Base-by-base conservation (phyloP, 108 stramenopile species). In the Fragilaria radians region DNA sequence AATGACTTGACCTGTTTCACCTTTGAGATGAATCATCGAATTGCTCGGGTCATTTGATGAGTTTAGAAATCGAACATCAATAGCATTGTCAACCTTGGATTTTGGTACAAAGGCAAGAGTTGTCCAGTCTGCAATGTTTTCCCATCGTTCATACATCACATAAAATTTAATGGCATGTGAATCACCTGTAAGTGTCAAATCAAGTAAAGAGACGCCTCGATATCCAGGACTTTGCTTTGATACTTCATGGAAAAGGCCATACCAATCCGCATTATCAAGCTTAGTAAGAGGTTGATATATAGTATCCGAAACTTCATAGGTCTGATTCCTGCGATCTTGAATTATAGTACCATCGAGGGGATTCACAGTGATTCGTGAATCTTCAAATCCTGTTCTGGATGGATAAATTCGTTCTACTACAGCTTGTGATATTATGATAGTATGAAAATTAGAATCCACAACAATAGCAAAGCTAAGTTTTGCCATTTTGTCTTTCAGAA, bases 261-360 rank as follows among this genome's bases (percentile, higher is more conserved):
- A 23, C 67, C 67, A 68, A 29, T 68, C 51, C 0, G 67, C 61
- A 62, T 68, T 68, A 3, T 61, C 33, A 4, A 68, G 61, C 34
- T 32, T n/a, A 19, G 62, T 57, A 0, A 70, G 50, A 18, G 19
- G 34, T 28, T 57, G 48, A 48, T 57, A 25, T 3, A 70, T 57
- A 21, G 67, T 68, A 62, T 68, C 67, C 7, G 60, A 62, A 19
- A 68, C 67, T 5, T 54, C 22, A 26, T 62, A 68, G 22, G 67
- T 68, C 29, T 54, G 67, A 54, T 68, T 68, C 2, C 67, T 29
- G 0, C 67, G 67, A 62, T 68, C 67, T 3, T 62, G 52, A 25
- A 54, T 7, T 1, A 62, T 48, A 4, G 59, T 32, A 4, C 60
- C 60, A 54, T 61, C 59, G 2, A 22, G 33, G 9, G 14, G 33